Evolutionary conservation across 768 basidiomycete genomes (phyloP), one percentile per base, ranked within the genome.

Genomic region (Rhizopogon vesiculosus): DNA sequence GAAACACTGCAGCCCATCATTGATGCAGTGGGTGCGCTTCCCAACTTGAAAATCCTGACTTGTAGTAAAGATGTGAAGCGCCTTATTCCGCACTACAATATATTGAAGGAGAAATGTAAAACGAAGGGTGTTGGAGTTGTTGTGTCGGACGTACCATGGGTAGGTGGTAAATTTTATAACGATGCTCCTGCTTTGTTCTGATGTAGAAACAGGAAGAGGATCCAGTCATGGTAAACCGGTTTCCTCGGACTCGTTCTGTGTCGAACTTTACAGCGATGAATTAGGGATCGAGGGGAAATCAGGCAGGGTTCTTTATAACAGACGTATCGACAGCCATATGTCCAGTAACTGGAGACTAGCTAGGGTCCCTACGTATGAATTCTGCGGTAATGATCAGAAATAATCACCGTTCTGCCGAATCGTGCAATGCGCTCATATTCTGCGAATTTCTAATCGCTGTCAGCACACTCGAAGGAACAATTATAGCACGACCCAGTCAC

Each of bases 221-320:
- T 48, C 72, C 73, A 38, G 66, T 74, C 3, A 56, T 62, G 5
- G 60, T 69, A 16, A 48, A 52, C 9, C 61, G 59, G 4, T 75
- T 75, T 54, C 77, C 77, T 45, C 68, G 74, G 1, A 60, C 66
- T 16, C 67, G 65, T 40, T 73, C 72, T 1, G 63, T 71, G 1
- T 67, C 69, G 4, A 76, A 76, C 53, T 74, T 77, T 55, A 59
- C 55, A 42, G 49, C 66, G 31, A 31, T 31, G 31, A 9, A 31
- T 31, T 31, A 31, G 7, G 31, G 7, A 25, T 25, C 25, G 3
- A 25, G 25, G 25, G 25, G 25, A 25, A 25, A 25, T 25, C 25
- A 25, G 25, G 25, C 4, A 25, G 25, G 25, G 25, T 25, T 4
- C 25, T 4, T 25, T 25, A 25, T 25, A 25, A 25, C 25, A 25